Base-by-base conservation (phyloP, 192 early-diverging fungal species). In the Backusella luteola region DNA sequence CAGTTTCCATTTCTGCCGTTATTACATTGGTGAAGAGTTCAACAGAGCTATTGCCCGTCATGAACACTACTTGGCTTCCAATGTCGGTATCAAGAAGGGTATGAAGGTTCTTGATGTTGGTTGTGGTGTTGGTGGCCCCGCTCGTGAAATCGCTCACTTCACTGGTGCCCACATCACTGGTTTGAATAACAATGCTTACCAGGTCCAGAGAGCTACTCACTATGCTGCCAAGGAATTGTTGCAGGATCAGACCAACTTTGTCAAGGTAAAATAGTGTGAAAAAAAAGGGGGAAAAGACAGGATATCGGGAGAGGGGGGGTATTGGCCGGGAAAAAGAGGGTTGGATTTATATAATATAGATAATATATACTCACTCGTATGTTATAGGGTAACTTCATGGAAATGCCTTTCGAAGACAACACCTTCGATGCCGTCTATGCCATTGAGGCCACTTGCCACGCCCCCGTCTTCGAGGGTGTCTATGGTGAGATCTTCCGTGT, bases 131-230 rank as follows among this genome's bases (percentile, higher is more conserved):
- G 97, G 93, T 73, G 97, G 97, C 4, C 97, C 97, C 17, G 89
- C 94, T n/a, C 92, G 97, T 68, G 96, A 98, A 75, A 96, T 97
- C 79, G 88, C 91, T 67, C 89, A 93, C 73, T 94, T 98, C 74
- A 91, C 92, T n/a, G 96, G 94, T 19, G 94, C 95, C 35, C 90
- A 92, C 71, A 88, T 98, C 67, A 93, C 93, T 4, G 96, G 97
- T n/a, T 82, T 98, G 39, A 98, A 98, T 86, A 98, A 98, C 90
- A 98, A 98, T 83, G 92, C 93, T 49, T 96, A 98, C 78, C 97
- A 98, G 85, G 91, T 98, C 73, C 80, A 91, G 49, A 89, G 95
- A 17, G 94, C 93, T 53, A 81, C 80, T 32, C 87, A 90, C 53
- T 93, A 96, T 73, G 91, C 94, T 44, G 83, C 84, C 70, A 89